phyloP scores from a whole-genome alignment of 2,329 filamentous ascomycete species.

The Aspergillus pseudonomiae region DNA sequence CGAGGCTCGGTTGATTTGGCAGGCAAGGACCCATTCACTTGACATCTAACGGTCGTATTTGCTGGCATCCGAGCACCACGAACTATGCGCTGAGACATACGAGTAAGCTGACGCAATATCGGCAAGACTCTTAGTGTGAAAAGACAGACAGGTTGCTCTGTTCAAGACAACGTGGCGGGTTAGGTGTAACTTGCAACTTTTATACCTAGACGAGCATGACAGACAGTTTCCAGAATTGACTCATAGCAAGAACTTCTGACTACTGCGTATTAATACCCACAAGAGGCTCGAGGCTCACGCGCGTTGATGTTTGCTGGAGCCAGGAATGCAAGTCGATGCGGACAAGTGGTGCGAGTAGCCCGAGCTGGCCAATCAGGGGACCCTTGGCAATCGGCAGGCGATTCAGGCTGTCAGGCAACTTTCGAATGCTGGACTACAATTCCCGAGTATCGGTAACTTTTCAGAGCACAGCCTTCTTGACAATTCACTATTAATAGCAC shows the following conservation, averaged over 20 bases:
- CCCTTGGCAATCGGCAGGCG: neutral
- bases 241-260: neutral
- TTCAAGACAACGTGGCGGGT: neutral
- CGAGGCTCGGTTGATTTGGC: neutral
- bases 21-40: neutral
- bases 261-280: slow-evolving; percentile 2
- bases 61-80: neutral
- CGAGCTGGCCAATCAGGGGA: neutral
- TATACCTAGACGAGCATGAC: neutral
- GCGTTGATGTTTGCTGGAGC: slow-evolving; percentile 1
- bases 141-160: neutral
- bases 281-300: slow-evolving; percentile 2
- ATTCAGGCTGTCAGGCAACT: slow-evolving; percentile 13
- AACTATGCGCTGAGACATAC: neutral
- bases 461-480: slow-evolving; percentile 4
- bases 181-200: neutral
- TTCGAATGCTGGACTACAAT: neutral
- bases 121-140: neutral
- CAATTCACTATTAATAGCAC: slow-evolving; percentile 1
- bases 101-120: slow-evolving; percentile 1
- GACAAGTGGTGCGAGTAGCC: neutral
- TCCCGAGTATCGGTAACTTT: neutral
- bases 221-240: neutral
- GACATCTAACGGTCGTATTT: slow-evolving; percentile 1
- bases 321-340: slow-evolving; percentile 1